Conservation (phyloP, 768 basidiomycete genomes). For the Fomitopsis pulvina region DNA sequence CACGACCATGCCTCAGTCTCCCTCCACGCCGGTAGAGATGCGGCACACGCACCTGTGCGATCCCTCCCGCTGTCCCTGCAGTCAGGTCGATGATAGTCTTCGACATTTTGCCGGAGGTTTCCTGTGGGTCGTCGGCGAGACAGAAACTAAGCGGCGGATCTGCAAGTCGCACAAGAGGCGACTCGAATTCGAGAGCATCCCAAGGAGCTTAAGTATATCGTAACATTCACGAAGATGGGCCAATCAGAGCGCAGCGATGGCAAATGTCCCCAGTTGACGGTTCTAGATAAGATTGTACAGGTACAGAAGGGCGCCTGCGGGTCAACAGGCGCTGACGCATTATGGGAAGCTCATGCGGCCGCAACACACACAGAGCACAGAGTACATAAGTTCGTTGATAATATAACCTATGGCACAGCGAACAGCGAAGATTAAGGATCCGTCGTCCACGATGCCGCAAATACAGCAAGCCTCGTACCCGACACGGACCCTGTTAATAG, state of each 20-base stretch:
- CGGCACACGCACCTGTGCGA: conserved; percentile 60
- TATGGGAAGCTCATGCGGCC: neutral
- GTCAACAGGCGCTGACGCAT: no score
- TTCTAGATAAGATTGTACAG: conserved; percentile 24
- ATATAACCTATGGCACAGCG: conserved; percentile 1
- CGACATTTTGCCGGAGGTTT: conserved; percentile 31
- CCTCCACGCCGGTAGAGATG: conserved; percentile 5
- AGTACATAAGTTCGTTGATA: neutral
- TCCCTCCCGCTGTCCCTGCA: conserved; percentile 87
- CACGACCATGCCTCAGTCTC: conserved; percentile 6
- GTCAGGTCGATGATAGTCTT: conserved; percentile 83
- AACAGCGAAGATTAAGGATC: conserved; percentile 13
- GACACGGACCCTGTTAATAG: conserved; percentile 8
- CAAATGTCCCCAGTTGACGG: conserved; percentile 8
- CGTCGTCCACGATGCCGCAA: conserved; percentile 6
- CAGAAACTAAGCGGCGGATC: neutral
- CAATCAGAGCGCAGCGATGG: conserved; percentile 11
- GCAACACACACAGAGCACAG: neutral
- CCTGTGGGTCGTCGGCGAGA: neutral
- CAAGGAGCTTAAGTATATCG: neutral
- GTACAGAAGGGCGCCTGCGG: no score
- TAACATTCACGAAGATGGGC: conserved; percentile 8
- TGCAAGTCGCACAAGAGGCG: neutral
- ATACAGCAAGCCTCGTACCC: conserved; percentile 6
- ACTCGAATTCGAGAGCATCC: neutral